phyloP scores from a whole-genome alignment of 768 basidiomycete species.

The Xanthoconium stramineum region DNA sequence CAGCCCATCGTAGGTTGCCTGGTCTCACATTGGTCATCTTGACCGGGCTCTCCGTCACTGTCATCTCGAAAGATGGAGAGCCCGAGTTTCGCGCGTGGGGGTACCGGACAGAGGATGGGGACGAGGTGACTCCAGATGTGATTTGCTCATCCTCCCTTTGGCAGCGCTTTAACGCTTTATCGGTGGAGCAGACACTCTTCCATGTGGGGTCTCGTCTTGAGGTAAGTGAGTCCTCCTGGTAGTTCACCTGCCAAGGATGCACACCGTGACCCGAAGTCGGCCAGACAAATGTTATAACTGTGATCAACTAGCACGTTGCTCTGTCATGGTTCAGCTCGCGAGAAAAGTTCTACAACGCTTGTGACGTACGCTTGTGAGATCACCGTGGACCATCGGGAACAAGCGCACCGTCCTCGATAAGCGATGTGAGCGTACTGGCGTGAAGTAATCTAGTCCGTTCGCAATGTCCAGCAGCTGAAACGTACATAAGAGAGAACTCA shows the following conservation, averaged over 20 bases:
- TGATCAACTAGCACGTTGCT: slow-evolving; percentile 4
- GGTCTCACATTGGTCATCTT: not conserved
- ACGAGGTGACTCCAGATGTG: too few species aligned
- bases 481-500: not conserved
- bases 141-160: too few species aligned
- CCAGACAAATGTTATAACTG: not conserved
- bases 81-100: too few species aligned
- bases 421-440: not conserved
- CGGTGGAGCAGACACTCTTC: too few species aligned
- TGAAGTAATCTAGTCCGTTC: not conserved
- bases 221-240: not conserved
- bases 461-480: slow-evolving; percentile 3
- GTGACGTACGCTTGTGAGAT: not conserved
- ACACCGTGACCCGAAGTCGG: slow-evolving; percentile 8
- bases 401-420: slow-evolving; percentile 1
- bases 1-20: slow-evolving; percentile 5
- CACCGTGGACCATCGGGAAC: slow-evolving; percentile 3
- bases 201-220: too few species aligned
- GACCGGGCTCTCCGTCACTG: too few species aligned
- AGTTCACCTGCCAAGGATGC: slow-evolving; percentile 1
- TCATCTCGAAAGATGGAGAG: too few species aligned
- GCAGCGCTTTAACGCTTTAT: too few species aligned
- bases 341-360: too few species aligned
- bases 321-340: not conserved
- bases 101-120: too few species aligned